Evolutionary conservation across 257 asterid species (phyloP).

Genomic region (Solanum ossicruentum): DNA sequence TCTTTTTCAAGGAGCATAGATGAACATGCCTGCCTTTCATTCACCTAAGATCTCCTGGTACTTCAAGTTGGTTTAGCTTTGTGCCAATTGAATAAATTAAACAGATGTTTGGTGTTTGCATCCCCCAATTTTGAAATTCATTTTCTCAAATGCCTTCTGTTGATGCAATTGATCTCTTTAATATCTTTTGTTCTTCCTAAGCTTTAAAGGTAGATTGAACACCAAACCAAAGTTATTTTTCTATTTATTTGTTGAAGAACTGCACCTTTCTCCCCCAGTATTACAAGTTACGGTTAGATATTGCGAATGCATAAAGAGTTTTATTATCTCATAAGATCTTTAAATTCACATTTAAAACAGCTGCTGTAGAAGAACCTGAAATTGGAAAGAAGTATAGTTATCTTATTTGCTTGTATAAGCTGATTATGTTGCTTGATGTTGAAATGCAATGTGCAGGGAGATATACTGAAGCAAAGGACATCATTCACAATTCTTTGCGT

Average conservation of each 20-base stretch:
- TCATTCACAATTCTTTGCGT: slow-evolving; percentile 37
- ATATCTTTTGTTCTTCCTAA: neutral
- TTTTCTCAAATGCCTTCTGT: neutral
- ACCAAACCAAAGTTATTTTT: neutral
- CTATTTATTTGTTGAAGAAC: neutral
- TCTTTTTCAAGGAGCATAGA: neutral
- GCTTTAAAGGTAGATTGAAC: neutral
- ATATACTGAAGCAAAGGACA: slow-evolving; percentile 46
- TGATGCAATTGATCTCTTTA: neutral
- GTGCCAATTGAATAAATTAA: neutral
- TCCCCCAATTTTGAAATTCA: neutral
- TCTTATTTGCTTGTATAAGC: neutral
- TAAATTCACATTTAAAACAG: neutral
- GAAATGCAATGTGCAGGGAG: slow-evolving; percentile 38
- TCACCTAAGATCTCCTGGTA: neutral
- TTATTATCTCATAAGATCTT: neutral
- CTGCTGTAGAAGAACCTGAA: neutral
- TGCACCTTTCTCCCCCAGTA: neutral
- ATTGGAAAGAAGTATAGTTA: neutral
- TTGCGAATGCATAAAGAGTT: neutral
- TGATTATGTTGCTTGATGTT: slow-evolving; percentile 4
- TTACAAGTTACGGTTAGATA: neutral
- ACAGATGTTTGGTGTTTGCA: neutral
- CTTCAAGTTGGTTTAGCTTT: neutral
- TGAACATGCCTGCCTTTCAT: neutral